Evolutionary conservation across 2,329 filamentous ascomycete genomes (phyloP).

Genomic region (Madurella mycetomatis): DNA sequence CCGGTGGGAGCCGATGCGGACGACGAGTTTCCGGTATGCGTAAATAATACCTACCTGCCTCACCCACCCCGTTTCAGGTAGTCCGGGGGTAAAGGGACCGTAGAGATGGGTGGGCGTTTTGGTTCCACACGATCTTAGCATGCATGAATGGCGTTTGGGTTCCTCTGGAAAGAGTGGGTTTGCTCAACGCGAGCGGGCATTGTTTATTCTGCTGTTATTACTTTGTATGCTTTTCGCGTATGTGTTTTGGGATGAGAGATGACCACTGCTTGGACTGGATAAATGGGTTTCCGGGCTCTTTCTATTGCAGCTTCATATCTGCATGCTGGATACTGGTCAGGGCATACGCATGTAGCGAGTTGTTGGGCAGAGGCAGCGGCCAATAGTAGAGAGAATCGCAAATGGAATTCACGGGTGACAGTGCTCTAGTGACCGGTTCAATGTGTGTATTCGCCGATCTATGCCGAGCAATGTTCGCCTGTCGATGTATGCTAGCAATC

Average conservation of each 20-base stretch:
- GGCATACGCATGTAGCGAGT: no score
- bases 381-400: no score
- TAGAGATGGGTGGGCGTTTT: neutral
- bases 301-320: no score
- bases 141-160: neutral
- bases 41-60: conserved; percentile 4
- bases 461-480: no score
- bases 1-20: conserved; percentile 21
- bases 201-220: neutral
- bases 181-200: neutral
- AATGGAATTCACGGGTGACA: no score
- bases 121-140: neutral
- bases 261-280: no score
- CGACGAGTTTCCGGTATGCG: conserved; percentile 23
- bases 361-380: no score
- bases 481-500: no score
- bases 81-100: neutral
- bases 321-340: no score
- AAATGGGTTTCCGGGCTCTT: no score
- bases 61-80: neutral
- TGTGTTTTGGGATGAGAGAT: neutral
- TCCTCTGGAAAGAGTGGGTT: neutral
- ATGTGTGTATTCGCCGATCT: no score
- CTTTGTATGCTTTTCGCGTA: neutral
- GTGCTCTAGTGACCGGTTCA: no score